phyloP scores from a whole-genome alignment of 768 basidiomycete species.

The Boletus rubescentipes region DNA sequence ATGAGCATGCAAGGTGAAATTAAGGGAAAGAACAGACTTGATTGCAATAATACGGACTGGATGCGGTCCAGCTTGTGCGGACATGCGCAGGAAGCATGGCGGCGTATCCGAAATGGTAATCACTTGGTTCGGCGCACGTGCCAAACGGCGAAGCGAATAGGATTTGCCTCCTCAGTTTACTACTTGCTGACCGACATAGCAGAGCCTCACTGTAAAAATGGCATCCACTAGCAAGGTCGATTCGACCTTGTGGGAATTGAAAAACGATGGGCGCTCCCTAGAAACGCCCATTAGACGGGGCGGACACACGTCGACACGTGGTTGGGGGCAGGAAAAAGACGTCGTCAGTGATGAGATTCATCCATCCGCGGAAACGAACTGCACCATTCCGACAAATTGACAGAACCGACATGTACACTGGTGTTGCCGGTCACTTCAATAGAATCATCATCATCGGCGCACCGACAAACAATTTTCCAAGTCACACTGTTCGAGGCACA shows the following conservation, averaged over 20 bases:
- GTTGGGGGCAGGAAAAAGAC: constrained; percentile 13
- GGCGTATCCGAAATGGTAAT: constrained; percentile 3
- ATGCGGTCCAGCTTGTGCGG: constrained; percentile 18
- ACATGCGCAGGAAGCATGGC: constrained; percentile 30
- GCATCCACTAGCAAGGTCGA: neutral
- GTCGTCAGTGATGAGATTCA: neutral
- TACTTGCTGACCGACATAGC: neutral
- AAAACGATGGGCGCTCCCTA: neutral
- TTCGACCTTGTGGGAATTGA: neutral
- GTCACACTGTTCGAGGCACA: neutral
- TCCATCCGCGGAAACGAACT: constrained; percentile 7
- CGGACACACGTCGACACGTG: constrained; percentile 19
- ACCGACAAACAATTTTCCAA: neutral
- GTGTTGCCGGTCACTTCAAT: neutral
- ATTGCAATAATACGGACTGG: constrained; percentile 12
- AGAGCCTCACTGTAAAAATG: neutral
- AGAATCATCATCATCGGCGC: neutral
- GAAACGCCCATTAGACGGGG: neutral
- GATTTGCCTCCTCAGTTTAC: neutral
- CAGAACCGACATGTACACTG: neutral
- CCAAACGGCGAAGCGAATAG: neutral
- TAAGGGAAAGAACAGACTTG: constrained; percentile 22
- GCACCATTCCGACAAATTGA: neutral
- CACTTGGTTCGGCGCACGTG: constrained; percentile 19
- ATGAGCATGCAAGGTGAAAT: constrained; percentile 18